Percentiles rank a stretch among this genome's conserved stretches.
These are phyloP conservation scores for Geotrichum citri-aurantii DNA, from an alignment of 1,139 yeast species.

Conservation along the genomic window DNA sequence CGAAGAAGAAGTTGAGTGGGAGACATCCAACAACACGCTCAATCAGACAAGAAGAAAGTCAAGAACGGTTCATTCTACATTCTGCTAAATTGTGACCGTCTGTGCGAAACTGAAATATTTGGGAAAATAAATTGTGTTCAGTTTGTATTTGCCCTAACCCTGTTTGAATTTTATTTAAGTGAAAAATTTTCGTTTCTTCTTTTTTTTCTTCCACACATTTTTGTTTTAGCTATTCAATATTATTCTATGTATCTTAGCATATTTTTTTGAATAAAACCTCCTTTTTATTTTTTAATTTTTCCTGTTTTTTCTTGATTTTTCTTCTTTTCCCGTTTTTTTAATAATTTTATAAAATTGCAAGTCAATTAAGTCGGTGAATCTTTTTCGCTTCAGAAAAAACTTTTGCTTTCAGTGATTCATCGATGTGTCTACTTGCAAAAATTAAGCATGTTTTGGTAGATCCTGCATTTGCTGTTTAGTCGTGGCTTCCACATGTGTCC, in stretches of 20 bases:
- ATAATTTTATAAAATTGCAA: constrained; percentile 1
- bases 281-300: not conserved
- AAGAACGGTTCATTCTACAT: constrained; percentile 5
- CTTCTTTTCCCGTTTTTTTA: not conserved
- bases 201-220: not conserved
- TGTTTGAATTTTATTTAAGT: not conserved
- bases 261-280: not conserved
- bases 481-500: not conserved
- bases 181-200: not conserved
- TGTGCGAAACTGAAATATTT: not conserved
- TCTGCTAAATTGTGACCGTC: constrained; percentile 1
- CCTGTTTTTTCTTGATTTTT: not conserved
- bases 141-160: not conserved
- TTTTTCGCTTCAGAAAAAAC: constrained; percentile 1
- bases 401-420: constrained; percentile 12
- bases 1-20: constrained; percentile 16
- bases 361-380: constrained; percentile 17
- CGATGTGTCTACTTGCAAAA: constrained; percentile 21
- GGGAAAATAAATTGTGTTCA: not conserved
- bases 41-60: constrained; percentile 2
- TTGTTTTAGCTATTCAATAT: not conserved
- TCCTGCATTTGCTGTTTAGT: not conserved
- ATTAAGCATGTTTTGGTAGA: constrained; percentile 3
- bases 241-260: not conserved
- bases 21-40: not conserved